A percentile compares a stretch with the other conserved stretches of the same genome.
Conservation (phyloP, 2,329 filamentous ascomycete genomes). For the Trichocomaceae sp. region DNA sequence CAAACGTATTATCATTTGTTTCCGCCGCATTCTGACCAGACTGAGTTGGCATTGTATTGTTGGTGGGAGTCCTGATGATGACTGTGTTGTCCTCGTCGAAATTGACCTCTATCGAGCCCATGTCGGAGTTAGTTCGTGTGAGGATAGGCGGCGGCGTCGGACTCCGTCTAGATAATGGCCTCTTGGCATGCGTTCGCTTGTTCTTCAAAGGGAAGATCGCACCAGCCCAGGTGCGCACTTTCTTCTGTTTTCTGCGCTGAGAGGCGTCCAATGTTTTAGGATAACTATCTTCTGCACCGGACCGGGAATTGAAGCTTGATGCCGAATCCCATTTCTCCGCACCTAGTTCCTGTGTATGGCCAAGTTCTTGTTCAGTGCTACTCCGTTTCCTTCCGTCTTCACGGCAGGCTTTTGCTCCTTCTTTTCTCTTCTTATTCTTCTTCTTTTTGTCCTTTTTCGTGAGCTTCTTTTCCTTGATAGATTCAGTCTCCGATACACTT, state of each 20-base stretch:
- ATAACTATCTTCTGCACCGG: conserved; percentile 1
- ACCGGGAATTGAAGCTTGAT: conserved; percentile 12
- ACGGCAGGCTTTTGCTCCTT: not conserved
- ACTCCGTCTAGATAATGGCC: conserved; percentile 31
- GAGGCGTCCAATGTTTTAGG: not conserved
- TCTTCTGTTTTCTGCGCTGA: conserved; percentile 55
- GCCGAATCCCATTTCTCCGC: conserved; percentile 13
- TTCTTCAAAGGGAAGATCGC: conserved; percentile 46
- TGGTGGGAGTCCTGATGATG: conserved; percentile 40
- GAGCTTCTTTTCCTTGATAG: conserved; percentile 5
- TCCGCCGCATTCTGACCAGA: not conserved
- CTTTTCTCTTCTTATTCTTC: conserved; percentile 8
- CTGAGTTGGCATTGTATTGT: conserved; percentile 25
- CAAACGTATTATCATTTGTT: conserved; percentile 22
- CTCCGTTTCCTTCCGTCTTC: not conserved
- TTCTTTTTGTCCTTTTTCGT: conserved; percentile 10
- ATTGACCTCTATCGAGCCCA: conserved; percentile 39
- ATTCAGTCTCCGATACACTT: conserved; percentile 2
- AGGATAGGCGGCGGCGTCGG: conserved; percentile 42
- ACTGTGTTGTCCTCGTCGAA: conserved; percentile 47
- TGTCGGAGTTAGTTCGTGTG: conserved; percentile 35
- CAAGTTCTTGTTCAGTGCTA: conserved; percentile 2
- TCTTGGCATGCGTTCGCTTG: conserved; percentile 40
- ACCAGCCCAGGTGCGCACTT: conserved; percentile 60
- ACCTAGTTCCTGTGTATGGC: conserved; percentile 2